Evolutionary conservation across 2,329 filamentous ascomycete genomes (phyloP).

Genomic region (Fonsecaea erecta): DNA sequence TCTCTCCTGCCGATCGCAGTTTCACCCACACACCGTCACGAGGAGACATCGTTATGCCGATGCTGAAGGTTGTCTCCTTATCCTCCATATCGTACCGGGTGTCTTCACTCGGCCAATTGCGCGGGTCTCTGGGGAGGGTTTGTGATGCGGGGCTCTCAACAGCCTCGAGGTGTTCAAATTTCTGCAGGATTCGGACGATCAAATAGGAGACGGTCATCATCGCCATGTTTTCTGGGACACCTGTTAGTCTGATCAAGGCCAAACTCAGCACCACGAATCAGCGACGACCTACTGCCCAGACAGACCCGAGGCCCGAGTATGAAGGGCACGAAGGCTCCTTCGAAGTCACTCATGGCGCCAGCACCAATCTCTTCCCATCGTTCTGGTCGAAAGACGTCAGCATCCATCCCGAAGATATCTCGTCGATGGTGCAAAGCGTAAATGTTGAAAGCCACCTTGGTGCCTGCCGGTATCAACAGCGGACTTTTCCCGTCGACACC

Average conservation of each 20-base stretch:
- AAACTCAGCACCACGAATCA: neutral
- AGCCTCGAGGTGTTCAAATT: conserved; percentile 65
- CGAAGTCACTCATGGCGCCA: conserved; percentile 46
- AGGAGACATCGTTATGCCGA: conserved; percentile 21
- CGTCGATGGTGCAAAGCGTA: conserved; percentile 45
- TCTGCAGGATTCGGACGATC: conserved; percentile 72
- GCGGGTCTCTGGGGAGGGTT: neutral
- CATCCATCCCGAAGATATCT: conserved; percentile 42
- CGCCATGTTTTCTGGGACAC: conserved; percentile 68
- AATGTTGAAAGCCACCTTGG: conserved; percentile 49
- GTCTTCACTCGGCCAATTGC: conserved; percentile 16
- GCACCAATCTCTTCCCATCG: conserved; percentile 41
- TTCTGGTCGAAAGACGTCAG: conserved; percentile 43
- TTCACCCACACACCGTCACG: conserved; percentile 23
- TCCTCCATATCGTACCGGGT: conserved; percentile 21
- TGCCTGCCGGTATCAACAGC: conserved; percentile 55
- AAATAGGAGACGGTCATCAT: conserved; percentile 71
- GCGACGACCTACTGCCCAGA: conserved; percentile 56
- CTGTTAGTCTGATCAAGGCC: neutral
- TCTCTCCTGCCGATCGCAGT: neutral
- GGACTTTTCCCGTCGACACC: conserved; percentile 53
- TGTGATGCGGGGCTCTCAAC: conserved; percentile 1
- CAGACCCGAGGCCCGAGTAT: conserved; percentile 59
- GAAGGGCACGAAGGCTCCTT: conserved; percentile 55
- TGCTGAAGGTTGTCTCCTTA: conserved; percentile 17